A percentile compares a stretch with the other conserved stretches of the same genome.
phyloP scores from a whole-genome alignment of 2,329 filamentous ascomycete genomes.

The Cercospora sojina region DNA sequence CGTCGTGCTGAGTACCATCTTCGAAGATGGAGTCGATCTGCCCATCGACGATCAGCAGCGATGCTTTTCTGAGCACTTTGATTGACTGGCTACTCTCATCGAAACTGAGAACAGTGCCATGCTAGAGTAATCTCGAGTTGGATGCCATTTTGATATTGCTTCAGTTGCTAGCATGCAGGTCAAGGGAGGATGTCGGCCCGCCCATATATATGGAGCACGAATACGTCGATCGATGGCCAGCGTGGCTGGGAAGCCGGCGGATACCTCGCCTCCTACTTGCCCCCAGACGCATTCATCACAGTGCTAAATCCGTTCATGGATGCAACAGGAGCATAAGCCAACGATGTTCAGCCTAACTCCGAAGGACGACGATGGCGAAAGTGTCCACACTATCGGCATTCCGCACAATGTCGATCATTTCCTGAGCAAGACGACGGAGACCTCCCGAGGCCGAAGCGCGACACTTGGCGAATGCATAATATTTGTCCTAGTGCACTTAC shows the following conservation, averaged over 20 bases:
- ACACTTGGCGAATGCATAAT: background rate
- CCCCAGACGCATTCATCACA: background rate
- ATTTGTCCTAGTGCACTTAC: background rate
- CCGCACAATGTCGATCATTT: background rate
- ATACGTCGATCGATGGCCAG: background rate
- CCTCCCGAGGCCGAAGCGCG: background rate
- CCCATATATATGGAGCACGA: background rate
- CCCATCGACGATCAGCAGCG: constrained; percentile 44
- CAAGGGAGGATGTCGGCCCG: background rate
- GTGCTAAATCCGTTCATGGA: background rate
- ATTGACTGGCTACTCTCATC: constrained; percentile 39
- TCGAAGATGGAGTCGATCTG: constrained; percentile 40
- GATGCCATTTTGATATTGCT: background rate
- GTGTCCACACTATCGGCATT: background rate
- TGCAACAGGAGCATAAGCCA: background rate
- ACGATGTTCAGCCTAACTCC: background rate
- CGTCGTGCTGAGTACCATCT: constrained; percentile 18
- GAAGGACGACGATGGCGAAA: background rate
- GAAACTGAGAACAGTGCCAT: constrained; percentile 48
- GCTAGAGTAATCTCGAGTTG: background rate
- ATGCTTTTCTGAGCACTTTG: constrained; percentile 44
- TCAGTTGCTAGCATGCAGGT: background rate
- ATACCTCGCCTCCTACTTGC: background rate
- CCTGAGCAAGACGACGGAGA: background rate
- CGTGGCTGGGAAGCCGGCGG: background rate